phyloP scores from a whole-genome alignment of 139 green algal genomes.

The Chlamydomonas sp. region DNA sequence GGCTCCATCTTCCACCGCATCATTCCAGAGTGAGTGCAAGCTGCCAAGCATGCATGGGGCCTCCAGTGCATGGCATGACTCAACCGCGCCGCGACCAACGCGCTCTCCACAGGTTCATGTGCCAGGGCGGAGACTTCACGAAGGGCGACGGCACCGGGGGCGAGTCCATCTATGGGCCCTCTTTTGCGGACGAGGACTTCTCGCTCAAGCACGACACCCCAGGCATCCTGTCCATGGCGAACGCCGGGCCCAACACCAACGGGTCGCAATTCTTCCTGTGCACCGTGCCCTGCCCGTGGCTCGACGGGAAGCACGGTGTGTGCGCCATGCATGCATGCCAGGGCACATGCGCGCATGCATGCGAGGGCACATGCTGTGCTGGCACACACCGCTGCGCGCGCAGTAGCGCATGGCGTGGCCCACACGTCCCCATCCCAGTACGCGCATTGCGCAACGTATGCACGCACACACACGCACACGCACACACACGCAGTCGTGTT shows the following conservation, averaged over 20 bases:
- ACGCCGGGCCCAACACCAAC: slow-evolving; percentile 65
- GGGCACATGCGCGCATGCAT: no score
- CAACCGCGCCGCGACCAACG: background rate
- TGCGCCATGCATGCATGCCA: background rate
- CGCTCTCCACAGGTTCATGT: slow-evolving; percentile 53
- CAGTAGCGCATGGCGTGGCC: no score
- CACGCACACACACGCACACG: no score
- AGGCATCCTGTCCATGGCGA: slow-evolving; percentile 62
- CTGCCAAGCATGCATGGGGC: background rate
- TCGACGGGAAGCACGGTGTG: slow-evolving; percentile 74
- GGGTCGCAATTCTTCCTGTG: slow-evolving; percentile 73
- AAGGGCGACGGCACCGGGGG: slow-evolving; percentile 67
- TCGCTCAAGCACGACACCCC: slow-evolving; percentile 70
- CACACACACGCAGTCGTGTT: no score
- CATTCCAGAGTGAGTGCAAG: slow-evolving; percentile 43
- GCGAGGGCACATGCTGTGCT: no score
- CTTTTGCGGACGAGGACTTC: slow-evolving; percentile 84
- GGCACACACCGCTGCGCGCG: no score
- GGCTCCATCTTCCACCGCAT: slow-evolving; percentile 79
- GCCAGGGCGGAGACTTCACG: slow-evolving; percentile 54
- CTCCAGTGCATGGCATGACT: background rate
- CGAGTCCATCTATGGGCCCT: slow-evolving; percentile 80
- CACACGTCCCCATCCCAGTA: no score
- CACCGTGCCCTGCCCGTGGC: slow-evolving; percentile 58
- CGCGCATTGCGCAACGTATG: no score